A percentile compares a stretch with the other conserved stretches of the same genome.
Conservation (phyloP, 2,329 filamentous ascomycete genomes). For the Sporothrix curviconia region DNA sequence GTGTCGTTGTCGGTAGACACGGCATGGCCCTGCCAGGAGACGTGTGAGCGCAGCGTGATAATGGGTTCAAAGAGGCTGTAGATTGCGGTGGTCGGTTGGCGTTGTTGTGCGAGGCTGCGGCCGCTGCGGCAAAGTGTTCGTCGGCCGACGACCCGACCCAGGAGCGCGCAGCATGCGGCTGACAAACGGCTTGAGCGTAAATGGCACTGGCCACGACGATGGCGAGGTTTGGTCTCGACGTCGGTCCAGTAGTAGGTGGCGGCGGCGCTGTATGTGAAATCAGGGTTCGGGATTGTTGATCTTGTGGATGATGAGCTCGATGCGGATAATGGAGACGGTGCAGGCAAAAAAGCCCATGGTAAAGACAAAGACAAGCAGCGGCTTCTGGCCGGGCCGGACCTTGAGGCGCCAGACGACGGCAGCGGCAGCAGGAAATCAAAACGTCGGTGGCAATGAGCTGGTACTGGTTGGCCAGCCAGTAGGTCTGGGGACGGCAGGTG, state of each 20-base stretch:
- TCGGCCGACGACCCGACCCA: background rate
- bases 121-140: background rate
- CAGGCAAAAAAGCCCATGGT: constrained; percentile 37
- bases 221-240: constrained; percentile 31
- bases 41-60: background rate
- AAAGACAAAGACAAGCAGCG: constrained; percentile 26
- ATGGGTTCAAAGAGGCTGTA: background rate
- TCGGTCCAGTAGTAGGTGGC: constrained; percentile 30
- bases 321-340: constrained; percentile 29
- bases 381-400: constrained; percentile 13
- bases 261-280: constrained; percentile 26
- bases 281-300: constrained; percentile 18
- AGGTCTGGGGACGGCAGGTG: constrained; percentile 13
- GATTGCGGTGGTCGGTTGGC: too few relatives aligned
- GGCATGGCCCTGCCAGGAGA: background rate
- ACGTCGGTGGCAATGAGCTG: constrained; percentile 61
- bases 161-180: constrained; percentile 3
- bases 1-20: background rate
- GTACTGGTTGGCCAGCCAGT: constrained; percentile 18
- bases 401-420: constrained; percentile 17
- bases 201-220: constrained; percentile 32
- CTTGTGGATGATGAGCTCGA: constrained; percentile 24
- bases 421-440: constrained; percentile 16
- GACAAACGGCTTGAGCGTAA: constrained; percentile 31
- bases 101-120: background rate